Percentiles rank a stretch among this genome's conserved stretches.
Conservation (phyloP, 768 basidiomycete genomes). For the Imleria badia region DNA sequence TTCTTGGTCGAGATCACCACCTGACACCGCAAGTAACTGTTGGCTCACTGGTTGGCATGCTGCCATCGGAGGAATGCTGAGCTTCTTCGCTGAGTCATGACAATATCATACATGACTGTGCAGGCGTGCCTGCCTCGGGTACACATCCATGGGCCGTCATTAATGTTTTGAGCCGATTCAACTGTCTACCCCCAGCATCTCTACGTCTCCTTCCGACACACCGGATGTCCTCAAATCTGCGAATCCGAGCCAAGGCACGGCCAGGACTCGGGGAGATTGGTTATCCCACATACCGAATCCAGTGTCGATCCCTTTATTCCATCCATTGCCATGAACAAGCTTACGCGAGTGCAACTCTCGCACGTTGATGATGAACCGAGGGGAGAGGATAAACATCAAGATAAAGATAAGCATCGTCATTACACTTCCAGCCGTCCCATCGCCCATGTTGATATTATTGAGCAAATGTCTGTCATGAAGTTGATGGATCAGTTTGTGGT, state of each 20-base stretch:
- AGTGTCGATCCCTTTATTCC: slow-evolving; percentile 3
- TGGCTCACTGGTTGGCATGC: neutral
- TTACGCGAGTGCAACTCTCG: slow-evolving; percentile 8
- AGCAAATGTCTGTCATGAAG: slow-evolving; percentile 13
- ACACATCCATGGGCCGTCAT: neutral
- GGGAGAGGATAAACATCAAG: slow-evolving; percentile 8
- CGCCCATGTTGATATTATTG: slow-evolving; percentile 10
- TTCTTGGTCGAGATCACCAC: neutral
- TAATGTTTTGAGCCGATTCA: too few species aligned
- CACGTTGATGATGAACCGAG: slow-evolving; percentile 22
- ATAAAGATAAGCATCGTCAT: neutral
- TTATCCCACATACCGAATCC: slow-evolving; percentile 14
- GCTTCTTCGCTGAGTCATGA: neutral
- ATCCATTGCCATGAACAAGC: neutral
- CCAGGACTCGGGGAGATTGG: neutral
- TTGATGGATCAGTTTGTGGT: neutral
- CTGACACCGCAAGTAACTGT: neutral
- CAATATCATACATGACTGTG: neutral
- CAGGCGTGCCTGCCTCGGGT: neutral
- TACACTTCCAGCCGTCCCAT: neutral
- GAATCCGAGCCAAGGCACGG: neutral
- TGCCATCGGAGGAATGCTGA: neutral
- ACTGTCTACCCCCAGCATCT: slow-evolving; percentile 4
- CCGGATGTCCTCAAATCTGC: neutral
- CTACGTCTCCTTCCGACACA: neutral